phyloP scores from a whole-genome alignment of 805 yeast genomes.

The Candida germanica region DNA sequence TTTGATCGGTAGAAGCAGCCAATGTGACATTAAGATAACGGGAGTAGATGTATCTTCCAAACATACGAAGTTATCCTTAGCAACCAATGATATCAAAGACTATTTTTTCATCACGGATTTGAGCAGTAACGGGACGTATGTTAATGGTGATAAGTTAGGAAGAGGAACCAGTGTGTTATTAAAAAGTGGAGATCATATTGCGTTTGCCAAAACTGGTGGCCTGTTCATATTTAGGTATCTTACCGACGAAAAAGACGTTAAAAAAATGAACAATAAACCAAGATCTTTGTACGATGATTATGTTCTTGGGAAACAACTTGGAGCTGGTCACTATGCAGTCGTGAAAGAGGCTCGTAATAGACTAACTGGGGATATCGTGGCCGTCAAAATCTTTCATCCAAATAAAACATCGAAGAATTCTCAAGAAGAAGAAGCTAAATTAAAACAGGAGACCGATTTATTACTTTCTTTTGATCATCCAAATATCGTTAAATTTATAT shows the following conservation, averaged over 20 bases:
- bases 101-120: conserved; percentile 51
- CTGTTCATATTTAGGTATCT: conserved; percentile 48
- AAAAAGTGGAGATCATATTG: conserved; percentile 61
- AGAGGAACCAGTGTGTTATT: conserved; percentile 47
- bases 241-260: conserved; percentile 21
- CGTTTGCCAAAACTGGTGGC: conserved; percentile 53
- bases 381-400: conserved; percentile 73
- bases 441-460: conserved; percentile 67
- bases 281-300: conserved; percentile 56
- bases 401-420: conserved; percentile 25
- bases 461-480: conserved; percentile 64
- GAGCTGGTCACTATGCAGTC: conserved; percentile 79
- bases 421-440: conserved; percentile 36
- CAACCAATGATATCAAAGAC: conserved; percentile 31
- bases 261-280: conserved; percentile 15
- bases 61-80: conserved; percentile 54
- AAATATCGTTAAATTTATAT: conserved; percentile 64
- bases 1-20: conserved; percentile 53
- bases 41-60: conserved; percentile 63
- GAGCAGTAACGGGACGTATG: conserved; percentile 64
- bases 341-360: conserved; percentile 67
- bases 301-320: conserved; percentile 56
- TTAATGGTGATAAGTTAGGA: conserved; percentile 55
- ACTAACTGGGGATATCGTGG: conserved; percentile 57
- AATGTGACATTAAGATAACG: conserved; percentile 53